These are phyloP conservation scores for Triangularia verruculosa DNA, from an alignment of 2,329 filamentous ascomycete genomes.

Conservation along the genomic window DNA sequence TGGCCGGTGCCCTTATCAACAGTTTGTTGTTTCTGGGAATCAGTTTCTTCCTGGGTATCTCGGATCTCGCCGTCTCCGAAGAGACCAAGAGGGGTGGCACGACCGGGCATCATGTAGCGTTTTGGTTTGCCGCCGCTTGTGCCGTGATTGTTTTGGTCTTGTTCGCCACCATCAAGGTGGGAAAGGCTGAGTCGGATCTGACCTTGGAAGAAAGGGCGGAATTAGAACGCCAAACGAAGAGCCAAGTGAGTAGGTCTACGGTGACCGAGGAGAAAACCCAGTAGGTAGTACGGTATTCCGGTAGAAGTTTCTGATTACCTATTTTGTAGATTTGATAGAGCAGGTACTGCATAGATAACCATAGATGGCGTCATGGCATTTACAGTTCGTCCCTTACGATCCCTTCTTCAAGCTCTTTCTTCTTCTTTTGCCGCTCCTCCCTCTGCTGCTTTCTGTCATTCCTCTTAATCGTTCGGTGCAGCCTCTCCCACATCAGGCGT, in stretches of 20 bases:
- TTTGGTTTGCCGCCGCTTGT: constrained; percentile 63
- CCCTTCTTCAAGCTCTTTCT: constrained; percentile 23
- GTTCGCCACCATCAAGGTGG: constrained; percentile 55
- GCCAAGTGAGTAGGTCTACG: neutral
- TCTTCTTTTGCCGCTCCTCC: constrained; percentile 25
- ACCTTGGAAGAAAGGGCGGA: constrained; percentile 27
- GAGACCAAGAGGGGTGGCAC: constrained; percentile 43
- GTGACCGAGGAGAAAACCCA: neutral
- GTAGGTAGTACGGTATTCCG: neutral
- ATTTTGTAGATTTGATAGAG: neutral
- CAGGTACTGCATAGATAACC: neutral
- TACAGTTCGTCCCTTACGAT: constrained; percentile 28
- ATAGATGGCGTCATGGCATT: neutral
- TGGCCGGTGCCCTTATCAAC: constrained; percentile 70
- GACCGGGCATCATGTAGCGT: constrained; percentile 61
- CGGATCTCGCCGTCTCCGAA: constrained; percentile 59
- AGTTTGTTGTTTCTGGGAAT: constrained; percentile 69
- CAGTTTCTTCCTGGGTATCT: constrained; percentile 67
- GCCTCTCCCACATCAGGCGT: constrained; percentile 32
- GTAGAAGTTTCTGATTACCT: neutral
- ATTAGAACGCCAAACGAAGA: constrained; percentile 8
- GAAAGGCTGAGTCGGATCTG: constrained; percentile 41
- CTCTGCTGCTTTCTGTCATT: constrained; percentile 27
- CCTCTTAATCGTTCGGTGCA: constrained; percentile 28
- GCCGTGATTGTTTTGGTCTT: constrained; percentile 50